Conservation (phyloP, 208 protist genomes). For the Balamuthia mandrillaris region DNA sequence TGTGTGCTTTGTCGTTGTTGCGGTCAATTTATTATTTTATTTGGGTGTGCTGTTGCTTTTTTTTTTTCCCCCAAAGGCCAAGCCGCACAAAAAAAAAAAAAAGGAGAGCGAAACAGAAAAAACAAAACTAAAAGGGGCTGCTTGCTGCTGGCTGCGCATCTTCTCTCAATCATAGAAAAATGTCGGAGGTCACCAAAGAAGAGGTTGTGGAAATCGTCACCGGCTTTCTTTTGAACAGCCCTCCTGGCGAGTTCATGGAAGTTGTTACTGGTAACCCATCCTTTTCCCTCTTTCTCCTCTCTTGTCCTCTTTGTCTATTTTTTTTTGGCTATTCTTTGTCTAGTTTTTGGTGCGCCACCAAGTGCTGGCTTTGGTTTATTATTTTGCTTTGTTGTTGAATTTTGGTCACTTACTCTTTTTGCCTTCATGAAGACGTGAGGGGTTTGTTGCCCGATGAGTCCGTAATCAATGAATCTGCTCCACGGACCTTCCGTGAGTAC, state of each 20-base stretch:
- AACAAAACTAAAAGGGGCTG: no score
- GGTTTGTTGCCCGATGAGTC: slow-evolving; percentile 50
- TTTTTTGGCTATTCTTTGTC: background rate
- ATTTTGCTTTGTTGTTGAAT: no score
- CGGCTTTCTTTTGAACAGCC: slow-evolving; percentile 55
- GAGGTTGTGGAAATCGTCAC: slow-evolving; percentile 57
- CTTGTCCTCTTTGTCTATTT: background rate
- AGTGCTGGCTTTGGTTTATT: no score
- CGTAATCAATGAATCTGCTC: slow-evolving; percentile 53
- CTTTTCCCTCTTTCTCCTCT: background rate
- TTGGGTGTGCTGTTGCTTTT: no score
- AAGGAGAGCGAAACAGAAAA: no score
- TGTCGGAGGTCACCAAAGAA: slow-evolving; percentile 39
- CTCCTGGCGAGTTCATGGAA: slow-evolving; percentile 64
- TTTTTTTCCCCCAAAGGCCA: no score
- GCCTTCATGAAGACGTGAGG: slow-evolving; percentile 47
- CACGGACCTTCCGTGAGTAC: slow-evolving; percentile 58
- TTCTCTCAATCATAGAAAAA: background rate
- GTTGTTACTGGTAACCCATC: slow-evolving; percentile 54
- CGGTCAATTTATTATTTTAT: no score
- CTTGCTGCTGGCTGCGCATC: no score
- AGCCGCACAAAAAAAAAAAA: no score
- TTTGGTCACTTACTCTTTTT: no score
- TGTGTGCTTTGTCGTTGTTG: no score
- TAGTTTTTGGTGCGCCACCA: no score